phyloP scores from a whole-genome alignment of 257 asterid genomes.

The Salvia rosmarinus region DNA sequence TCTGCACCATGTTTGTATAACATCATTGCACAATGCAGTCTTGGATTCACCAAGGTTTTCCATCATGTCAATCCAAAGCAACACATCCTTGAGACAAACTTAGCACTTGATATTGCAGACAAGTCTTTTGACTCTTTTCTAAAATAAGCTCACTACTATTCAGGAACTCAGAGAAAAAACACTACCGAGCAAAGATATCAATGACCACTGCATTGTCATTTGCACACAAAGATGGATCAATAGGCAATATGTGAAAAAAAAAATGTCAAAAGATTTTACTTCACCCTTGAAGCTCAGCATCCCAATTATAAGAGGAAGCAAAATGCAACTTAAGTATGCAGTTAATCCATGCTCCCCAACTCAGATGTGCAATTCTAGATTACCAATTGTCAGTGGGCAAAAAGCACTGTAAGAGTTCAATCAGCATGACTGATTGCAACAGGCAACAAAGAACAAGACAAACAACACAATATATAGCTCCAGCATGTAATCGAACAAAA shows the following conservation, averaged over 20 bases:
- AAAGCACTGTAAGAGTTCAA: not conserved
- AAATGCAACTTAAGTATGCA: not conserved
- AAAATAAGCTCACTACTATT: not conserved
- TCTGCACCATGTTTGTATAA: not conserved
- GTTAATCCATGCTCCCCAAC: not conserved
- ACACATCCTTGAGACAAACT: not conserved
- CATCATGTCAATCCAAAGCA: not conserved
- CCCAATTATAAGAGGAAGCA: not conserved
- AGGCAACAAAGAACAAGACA: not conserved
- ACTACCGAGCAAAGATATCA: not conserved
- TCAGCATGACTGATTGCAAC: not conserved
- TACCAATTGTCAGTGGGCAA: not conserved
- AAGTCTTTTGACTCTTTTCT: no score
- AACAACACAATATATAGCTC: not conserved
- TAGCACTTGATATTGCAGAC: not conserved
- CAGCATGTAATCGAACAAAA: not conserved
- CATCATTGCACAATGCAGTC: not conserved
- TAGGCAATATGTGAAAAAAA: no score
- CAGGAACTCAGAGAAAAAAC: not conserved
- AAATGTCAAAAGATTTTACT: not conserved
- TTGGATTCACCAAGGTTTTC: not conserved
- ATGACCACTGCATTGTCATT: not conserved
- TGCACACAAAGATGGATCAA: not conserved
- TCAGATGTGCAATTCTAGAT: not conserved
- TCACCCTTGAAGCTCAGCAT: not conserved